phyloP scores from a whole-genome alignment of 495 filamentous ascomycete genomes.

The Trichoderma gamsii region DNA sequence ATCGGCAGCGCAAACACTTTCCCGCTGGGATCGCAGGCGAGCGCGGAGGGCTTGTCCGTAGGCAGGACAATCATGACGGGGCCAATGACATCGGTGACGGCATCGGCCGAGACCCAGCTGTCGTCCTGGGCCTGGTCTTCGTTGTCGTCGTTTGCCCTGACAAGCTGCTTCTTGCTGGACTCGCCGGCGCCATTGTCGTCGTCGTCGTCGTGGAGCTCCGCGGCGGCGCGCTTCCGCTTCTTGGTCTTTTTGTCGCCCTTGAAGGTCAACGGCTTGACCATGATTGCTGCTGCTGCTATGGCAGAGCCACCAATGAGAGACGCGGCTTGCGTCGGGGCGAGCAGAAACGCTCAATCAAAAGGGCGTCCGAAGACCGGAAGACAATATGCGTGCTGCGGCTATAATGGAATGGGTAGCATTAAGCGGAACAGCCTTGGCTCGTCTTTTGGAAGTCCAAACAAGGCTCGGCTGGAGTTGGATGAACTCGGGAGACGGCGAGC shows the following conservation, averaged over 20 bases:
- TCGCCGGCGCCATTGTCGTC: slow-evolving; percentile 33
- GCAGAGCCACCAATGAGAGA: not conserved
- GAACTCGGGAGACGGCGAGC: slow-evolving; percentile 4
- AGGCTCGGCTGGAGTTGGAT: not conserved
- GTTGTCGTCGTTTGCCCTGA: slow-evolving; percentile 28
- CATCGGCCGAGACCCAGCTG: slow-evolving; percentile 85
- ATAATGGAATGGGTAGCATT: not conserved
- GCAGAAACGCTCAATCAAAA: too few relatives aligned
- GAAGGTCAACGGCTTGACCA: slow-evolving; percentile 82
- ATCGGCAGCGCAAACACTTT: slow-evolving; percentile 72
- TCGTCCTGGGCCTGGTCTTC: slow-evolving; percentile 58
- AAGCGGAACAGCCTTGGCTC: not conserved
- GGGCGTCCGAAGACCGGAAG: not conserved
- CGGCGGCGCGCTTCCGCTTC: slow-evolving; percentile 69
- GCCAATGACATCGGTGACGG: slow-evolving; percentile 66
- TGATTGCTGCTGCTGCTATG: slow-evolving; percentile 25
- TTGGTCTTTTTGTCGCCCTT: slow-evolving; percentile 96
- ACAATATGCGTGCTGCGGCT: not conserved
- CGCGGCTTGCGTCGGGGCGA: slow-evolving; percentile 12
- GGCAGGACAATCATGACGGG: slow-evolving; percentile 78
- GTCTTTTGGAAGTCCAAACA: too few relatives aligned
- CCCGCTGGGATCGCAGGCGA: slow-evolving; percentile 79
- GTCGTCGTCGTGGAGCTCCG: slow-evolving; percentile 30
- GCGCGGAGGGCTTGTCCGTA: slow-evolving; percentile 57
- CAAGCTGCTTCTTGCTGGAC: slow-evolving; percentile 32